A percentile compares a stretch with the other conserved stretches of the same genome.
These are phyloP conservation scores for Ailanthus altissimus DNA, from an alignment of 345 rosid species.

Conservation along the genomic window DNA sequence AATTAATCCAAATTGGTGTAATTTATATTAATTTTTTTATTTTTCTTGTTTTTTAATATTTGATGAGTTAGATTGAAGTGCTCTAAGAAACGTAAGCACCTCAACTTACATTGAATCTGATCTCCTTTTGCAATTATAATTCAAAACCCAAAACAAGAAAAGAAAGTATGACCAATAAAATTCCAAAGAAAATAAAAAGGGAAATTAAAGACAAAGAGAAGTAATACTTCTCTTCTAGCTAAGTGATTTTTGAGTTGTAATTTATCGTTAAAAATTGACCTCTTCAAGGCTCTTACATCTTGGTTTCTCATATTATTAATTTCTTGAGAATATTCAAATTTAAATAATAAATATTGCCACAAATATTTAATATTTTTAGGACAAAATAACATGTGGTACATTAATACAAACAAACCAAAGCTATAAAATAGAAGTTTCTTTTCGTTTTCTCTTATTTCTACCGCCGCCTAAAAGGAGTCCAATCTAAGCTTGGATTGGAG, in stretches of 20 bases:
- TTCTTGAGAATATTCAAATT: too few species aligned
- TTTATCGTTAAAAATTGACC: not conserved
- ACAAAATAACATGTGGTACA: not conserved
- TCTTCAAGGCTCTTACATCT: not conserved
- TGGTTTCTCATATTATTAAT: too few species aligned
- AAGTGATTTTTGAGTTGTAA: too few species aligned
- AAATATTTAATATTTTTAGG: too few species aligned
- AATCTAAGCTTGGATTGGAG: not conserved
- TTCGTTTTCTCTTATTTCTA: not conserved
- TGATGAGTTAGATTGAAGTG: not conserved
- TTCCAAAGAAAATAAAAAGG: not conserved
- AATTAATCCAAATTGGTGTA: not conserved
- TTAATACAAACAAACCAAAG: too few species aligned
- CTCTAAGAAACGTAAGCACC: not conserved
- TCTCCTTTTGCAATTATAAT: not conserved
- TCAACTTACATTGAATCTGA: conserved; percentile 6
- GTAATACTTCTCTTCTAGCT: not conserved
- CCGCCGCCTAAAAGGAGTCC: not conserved
- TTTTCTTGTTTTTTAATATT: too few species aligned
- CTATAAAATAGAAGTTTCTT: not conserved
- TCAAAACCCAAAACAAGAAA: not conserved
- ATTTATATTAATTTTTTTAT: not conserved
- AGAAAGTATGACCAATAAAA: not conserved
- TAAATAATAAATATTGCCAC: too few species aligned
- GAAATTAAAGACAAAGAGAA: not conserved